These are phyloP conservation scores for Xylaria sp. DNA, from an alignment of 2,329 filamentous ascomycete species.

Conservation along the genomic window DNA sequence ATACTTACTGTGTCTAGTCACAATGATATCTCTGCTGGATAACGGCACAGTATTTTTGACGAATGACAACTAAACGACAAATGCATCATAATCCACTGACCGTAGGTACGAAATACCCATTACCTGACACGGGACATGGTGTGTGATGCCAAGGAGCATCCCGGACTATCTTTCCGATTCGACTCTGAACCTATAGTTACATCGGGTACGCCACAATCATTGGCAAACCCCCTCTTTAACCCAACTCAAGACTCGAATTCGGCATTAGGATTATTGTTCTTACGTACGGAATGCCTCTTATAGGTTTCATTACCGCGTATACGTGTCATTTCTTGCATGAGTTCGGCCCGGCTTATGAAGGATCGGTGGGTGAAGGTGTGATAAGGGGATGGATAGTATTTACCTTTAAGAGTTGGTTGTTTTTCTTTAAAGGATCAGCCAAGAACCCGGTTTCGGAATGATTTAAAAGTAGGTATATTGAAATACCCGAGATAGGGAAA, in stretches of 20 bases:
- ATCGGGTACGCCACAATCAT: neutral
- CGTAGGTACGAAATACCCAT: neutral
- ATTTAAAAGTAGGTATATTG: neutral
- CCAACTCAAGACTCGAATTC: neutral
- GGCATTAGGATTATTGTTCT: too few relatives aligned
- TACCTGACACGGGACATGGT: neutral
- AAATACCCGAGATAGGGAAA: neutral
- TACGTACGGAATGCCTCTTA: too few relatives aligned
- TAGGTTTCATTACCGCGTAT: too few relatives aligned
- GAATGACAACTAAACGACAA: neutral
- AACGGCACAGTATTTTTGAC: neutral
- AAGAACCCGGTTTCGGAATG: neutral
- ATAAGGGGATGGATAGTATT: too few relatives aligned
- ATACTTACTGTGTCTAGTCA: too few relatives aligned
- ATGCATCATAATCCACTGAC: neutral
- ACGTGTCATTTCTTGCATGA: too few relatives aligned
- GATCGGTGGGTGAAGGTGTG: too few relatives aligned
- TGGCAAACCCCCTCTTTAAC: neutral
- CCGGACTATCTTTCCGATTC: neutral
- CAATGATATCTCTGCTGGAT: too few relatives aligned
- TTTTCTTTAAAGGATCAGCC: too few relatives aligned
- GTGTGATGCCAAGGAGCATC: neutral
- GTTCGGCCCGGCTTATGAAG: too few relatives aligned
- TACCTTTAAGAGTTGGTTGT: too few relatives aligned
- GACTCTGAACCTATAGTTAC: neutral